phyloP scores from a whole-genome alignment of 768 basidiomycete genomes.

The Lanmaoa rubissima region DNA sequence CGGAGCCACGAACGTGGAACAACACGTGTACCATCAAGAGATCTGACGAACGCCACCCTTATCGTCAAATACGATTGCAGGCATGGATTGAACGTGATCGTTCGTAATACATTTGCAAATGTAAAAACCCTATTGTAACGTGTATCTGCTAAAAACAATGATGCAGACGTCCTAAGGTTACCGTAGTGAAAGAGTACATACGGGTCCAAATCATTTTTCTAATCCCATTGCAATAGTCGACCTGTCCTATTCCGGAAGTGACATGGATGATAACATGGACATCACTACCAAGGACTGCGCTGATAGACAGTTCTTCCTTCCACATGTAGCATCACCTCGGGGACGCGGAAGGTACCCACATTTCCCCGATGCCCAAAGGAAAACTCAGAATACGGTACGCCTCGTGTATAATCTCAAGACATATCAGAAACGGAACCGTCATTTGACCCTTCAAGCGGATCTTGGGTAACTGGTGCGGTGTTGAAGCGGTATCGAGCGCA shows the following conservation, averaged over 20 bases:
- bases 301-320: conserved; percentile 17
- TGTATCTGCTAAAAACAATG: not conserved
- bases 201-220: not conserved
- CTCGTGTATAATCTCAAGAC: conserved; percentile 17
- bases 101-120: conserved; percentile 15
- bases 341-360: conserved; percentile 24
- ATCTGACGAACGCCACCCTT: conserved; percentile 17
- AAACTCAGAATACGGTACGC: conserved; percentile 11
- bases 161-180: not conserved
- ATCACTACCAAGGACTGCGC: conserved; percentile 7
- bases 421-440: conserved; percentile 10
- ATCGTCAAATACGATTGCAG: conserved; percentile 28
- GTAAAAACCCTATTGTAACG: conserved; percentile 3
- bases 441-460: conserved; percentile 9
- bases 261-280: conserved; percentile 5
- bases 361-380: conserved; percentile 16
- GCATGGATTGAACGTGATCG: conserved; percentile 1
- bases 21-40: conserved; percentile 19
- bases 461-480: conserved; percentile 10
- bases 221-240: not conserved
- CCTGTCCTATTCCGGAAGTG: not conserved
- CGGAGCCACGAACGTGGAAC: conserved; percentile 12
- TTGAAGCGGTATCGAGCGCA: conserved; percentile 20
- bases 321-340: conserved; percentile 33
- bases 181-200: not conserved